Conservation (phyloP, 2,329 filamentous ascomycete species). For the Colletotrichum australisinense region DNA sequence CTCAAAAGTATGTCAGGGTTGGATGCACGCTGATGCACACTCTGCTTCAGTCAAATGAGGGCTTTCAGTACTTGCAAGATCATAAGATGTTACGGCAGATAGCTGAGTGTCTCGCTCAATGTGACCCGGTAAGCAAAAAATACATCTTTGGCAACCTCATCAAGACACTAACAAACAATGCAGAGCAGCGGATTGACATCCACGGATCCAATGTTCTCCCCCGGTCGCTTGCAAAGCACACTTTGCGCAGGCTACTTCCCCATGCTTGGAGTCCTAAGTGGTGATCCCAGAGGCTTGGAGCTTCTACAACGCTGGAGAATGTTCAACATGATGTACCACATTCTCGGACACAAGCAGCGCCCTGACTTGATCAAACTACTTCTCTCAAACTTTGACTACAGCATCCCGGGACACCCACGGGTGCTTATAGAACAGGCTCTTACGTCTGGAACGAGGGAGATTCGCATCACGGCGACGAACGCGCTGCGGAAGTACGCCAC, state of each 20-base stretch:
- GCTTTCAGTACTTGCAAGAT: slow-evolving; percentile 85
- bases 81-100: slow-evolving; percentile 95
- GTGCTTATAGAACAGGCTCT: slow-evolving; percentile 94
- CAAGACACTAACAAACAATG: slow-evolving; percentile 7
- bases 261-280: slow-evolving; percentile 88
- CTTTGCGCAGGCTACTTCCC: slow-evolving; percentile 94
- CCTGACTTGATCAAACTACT: slow-evolving; percentile 92
- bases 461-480: slow-evolving; percentile 90
- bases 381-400: slow-evolving; percentile 92
- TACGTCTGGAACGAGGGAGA: slow-evolving; percentile 90
- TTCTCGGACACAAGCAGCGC: slow-evolving; percentile 89
- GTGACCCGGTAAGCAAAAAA: slow-evolving; percentile 77
- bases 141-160: not conserved
- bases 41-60: slow-evolving; percentile 86
- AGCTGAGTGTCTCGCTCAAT: slow-evolving; percentile 94
- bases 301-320: slow-evolving; percentile 97
- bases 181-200: slow-evolving; percentile 81
- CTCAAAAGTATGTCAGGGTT: slow-evolving; percentile 91
- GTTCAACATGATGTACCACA: slow-evolving; percentile 99
- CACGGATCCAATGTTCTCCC: slow-evolving; percentile 88
- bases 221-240: slow-evolving; percentile 84
- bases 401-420: slow-evolving; percentile 86
- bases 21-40: slow-evolving; percentile 91
- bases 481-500: slow-evolving; percentile 88
- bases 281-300: slow-evolving; percentile 82